These are phyloP conservation scores for Dactylorhiza incarnata DNA, from an alignment of 106 monocot species.

Conservation along the genomic window DNA sequence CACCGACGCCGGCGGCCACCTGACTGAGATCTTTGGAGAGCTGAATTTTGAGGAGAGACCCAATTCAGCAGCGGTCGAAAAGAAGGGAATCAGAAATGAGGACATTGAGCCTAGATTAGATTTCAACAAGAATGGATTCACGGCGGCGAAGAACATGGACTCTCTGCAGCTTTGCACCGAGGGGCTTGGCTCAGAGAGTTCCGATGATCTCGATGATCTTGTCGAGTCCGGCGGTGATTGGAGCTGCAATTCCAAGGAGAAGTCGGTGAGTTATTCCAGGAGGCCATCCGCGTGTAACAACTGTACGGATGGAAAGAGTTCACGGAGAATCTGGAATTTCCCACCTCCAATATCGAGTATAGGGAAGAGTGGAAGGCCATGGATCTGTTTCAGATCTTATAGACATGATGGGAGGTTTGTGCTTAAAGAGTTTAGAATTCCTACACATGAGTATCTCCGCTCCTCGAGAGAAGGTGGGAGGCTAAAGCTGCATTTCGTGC, in stretches of 20 bases:
- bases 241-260: no score
- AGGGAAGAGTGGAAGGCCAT: slow-evolving; percentile 55
- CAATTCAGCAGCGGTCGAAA: neutral
- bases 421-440: slow-evolving; percentile 48
- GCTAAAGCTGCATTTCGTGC: slow-evolving; percentile 47
- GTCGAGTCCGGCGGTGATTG: slow-evolving; percentile 15
- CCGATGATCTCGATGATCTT: slow-evolving; percentile 55
- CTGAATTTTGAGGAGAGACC: slow-evolving; percentile 34
- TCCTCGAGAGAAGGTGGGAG: slow-evolving; percentile 56
- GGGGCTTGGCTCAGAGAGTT: slow-evolving; percentile 78
- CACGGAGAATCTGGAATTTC: slow-evolving; percentile 10
- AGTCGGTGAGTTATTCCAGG: neutral
- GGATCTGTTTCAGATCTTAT: slow-evolving; percentile 39
- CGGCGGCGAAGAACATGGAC: slow-evolving; percentile 12
- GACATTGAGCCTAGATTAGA: neutral
- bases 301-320: neutral
- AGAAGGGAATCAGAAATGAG: neutral
- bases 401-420: slow-evolving; percentile 63
- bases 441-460: slow-evolving; percentile 49
- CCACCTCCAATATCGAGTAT: slow-evolving; percentile 75
- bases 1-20: slow-evolving; percentile 3
- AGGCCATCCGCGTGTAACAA: neutral
- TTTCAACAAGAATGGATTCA: slow-evolving; percentile 2
- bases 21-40: slow-evolving; percentile 72
- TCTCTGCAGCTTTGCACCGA: slow-evolving; percentile 70